Evolutionary conservation across 2,329 filamentous ascomycete species (phyloP), one percentile per base, ranked within the genome.

Genomic region (Scytalidium lignicola): DNA sequence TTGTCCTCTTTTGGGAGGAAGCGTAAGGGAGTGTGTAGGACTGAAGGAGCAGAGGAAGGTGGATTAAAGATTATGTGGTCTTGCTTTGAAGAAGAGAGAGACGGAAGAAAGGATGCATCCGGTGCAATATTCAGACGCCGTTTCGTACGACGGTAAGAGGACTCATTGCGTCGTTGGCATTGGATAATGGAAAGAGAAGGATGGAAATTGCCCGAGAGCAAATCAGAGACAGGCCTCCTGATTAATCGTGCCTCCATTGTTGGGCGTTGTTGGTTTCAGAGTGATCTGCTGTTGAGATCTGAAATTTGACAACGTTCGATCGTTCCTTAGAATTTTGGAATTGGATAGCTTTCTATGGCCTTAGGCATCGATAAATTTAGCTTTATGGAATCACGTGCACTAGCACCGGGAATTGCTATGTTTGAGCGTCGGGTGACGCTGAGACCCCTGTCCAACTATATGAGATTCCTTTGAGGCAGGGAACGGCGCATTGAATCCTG

Each of bases 11-110:
- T 73, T 47, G 82, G 82, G 23, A 85, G 75, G 67, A 85, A 85
- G 62, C 82, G 78, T 68, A 82, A 76, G 49, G 82, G 82, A n/a
- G 82, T 85, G 68, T 85, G 77, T 59, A 73, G 74, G 50, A 82
- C 79, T n/a, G 78, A 76, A 2, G 76, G 69, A 49, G 73, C 70
- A 9, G 77, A 72, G 15, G 76, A 67, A 21, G 78, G 78, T 39
- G 78, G 78, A 68, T 79, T 80, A 70, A 77, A 80, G 62, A 81
- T 72, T 62, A 81, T 74, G 51, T 69, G 66, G 58, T 72, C 63
- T 56, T 67, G 61, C 54, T 64, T 53, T 62, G 67, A 55, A 64
- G 70, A 53, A 40, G 51, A 22, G 32, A 60, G 55, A 39, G 56
- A 55, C 21, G 50, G 44, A 43, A 80, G 68, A 66, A 85, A 85